Evolutionary conservation across 495 filamentous ascomycete species (phyloP), one percentile per base, ranked within the genome.

Genomic region (Aspergillus nanangensis): DNA sequence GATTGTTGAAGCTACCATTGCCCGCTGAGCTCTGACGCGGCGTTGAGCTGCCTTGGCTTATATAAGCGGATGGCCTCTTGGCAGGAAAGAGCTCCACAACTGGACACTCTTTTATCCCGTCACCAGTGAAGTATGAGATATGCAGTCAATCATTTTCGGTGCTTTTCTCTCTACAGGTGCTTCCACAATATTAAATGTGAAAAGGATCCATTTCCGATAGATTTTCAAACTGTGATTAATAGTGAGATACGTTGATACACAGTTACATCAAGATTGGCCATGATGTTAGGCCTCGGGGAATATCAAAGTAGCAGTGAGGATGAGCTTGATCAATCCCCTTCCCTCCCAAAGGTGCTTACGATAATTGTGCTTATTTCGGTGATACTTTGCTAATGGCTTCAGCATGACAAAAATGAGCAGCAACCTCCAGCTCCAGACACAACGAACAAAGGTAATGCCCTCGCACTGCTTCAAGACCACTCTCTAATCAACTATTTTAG

Each of bases 281-380:
- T 43, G 37, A 90, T 90, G 86, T 74, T 76, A 27, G 79, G 75
- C 11, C 76, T 93, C 2, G 84, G 81, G 8, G 72, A 66, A 37
- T 93, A 93, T 62, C 82, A 78, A 21, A 90, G 86, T 63, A 91
- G 87, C 58, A 86, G 87, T 47, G 87, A 89, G 36, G 87, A 88
- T 29, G 80, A 84, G 29, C 69, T 71, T 41, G 62, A 66, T 15
- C 32, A 22, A 27, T n/a, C 27, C 8, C 23, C 47, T 45, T 38
- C 47, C 13, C 24, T 50, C 18, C 14, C 42, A 25, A 49, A 63
- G 55, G 61, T 66, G 56, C n/a, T n/a, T n/a, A n/a, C n/a, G n/a
- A n/a, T n/a, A n/a, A n/a, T n/a, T n/a, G n/a, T n/a, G n/a, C n/a
- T n/a, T n/a, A n/a, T n/a, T n/a, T n/a, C n/a, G n/a, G n/a, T n/a